Base-by-base conservation (phyloP, 2,329 filamentous ascomycete species). In the Aureobasidium sp. region DNA sequence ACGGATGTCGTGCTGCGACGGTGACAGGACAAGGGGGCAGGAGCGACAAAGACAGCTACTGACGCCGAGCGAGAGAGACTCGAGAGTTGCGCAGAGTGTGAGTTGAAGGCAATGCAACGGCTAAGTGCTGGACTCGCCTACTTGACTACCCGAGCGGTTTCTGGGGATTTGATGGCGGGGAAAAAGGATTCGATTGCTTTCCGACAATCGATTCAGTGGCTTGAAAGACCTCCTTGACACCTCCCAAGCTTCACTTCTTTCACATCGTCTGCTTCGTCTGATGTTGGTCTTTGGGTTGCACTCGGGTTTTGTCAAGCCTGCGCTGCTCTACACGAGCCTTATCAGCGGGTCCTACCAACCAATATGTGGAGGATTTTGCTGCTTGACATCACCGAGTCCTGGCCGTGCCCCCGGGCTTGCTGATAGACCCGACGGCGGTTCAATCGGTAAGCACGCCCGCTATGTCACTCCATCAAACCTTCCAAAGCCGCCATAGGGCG, bases 21-120 rank as follows among this genome's bases (percentile, higher is more conserved):
- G 48, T 44, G 30, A 34, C 48, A 32, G 32, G 55, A 48, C 30
- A 39, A 42, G 29, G 30, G 34, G 36, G 34, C 50, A 50, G 44
- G 52, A 49, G 32, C 21, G 44, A 29, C 15, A 47, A 27, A 29
- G 44, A 48, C 44, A 41, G 25, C 21, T 48, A 49, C 34, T 34
- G 16, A n/a, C 44, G 55, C 44, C 44, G 55, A 49, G 42, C 36
- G 27, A 16, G 10, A 32, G 25, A 59, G 55, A 41, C 54, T 49
- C 44, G 55, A 49, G 55, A 41, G 55, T 49, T 48, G 55, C 44
- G 55, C 39, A 55, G 30, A 39, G 44, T 5, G 44, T 30, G 47
- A 49, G 47, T 49, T 45, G 47, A 45, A 59, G 55, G 55, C 55
- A 59, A 59, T 36, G 54, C 53, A 58, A 49, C 55, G 55, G 55